Conservation (phyloP, 768 basidiomycete genomes). For the Pulveroboletus sp. region DNA sequence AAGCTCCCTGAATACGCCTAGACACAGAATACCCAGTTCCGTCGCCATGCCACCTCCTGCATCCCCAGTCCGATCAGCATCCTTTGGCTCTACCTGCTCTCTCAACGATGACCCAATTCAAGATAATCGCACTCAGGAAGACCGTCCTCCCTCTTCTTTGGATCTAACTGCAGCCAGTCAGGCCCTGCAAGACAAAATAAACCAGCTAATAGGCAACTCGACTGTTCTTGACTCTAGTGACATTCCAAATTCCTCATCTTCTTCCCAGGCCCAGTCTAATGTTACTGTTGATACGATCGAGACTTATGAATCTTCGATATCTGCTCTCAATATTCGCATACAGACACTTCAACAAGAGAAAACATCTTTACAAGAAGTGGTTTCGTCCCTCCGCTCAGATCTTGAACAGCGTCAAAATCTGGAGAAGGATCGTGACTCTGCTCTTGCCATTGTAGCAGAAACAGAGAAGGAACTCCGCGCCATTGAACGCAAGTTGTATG, state of each 20-base stretch:
- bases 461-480: constrained; percentile 43
- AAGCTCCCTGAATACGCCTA: constrained; percentile 47
- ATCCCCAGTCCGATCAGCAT: constrained; percentile 47
- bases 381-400: constrained; percentile 23
- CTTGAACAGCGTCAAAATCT: constrained; percentile 27
- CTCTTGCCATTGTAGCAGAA: constrained; percentile 36
- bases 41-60: constrained; percentile 81
- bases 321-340: constrained; percentile 36
- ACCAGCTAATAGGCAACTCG: constrained; percentile 37
- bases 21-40: constrained; percentile 67
- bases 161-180: constrained; percentile 41
- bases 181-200: constrained; percentile 49
- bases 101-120: constrained; percentile 30
- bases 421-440: constrained; percentile 46
- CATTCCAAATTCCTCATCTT: constrained; percentile 15
- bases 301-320: constrained; percentile 15
- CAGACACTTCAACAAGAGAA: constrained; percentile 73
- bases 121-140: constrained; percentile 8
- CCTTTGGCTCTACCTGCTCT: constrained; percentile 37
- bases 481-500: constrained; percentile 42
- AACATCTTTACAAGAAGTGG: constrained; percentile 46
- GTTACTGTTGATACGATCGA: constrained; percentile 13
- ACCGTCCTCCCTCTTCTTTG: constrained; percentile 23
- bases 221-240: constrained; percentile 12
- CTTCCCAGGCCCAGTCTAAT: constrained; percentile 42